Conservation (phyloP, 1,139 yeast species). For the Sugiyamaella japonica region DNA sequence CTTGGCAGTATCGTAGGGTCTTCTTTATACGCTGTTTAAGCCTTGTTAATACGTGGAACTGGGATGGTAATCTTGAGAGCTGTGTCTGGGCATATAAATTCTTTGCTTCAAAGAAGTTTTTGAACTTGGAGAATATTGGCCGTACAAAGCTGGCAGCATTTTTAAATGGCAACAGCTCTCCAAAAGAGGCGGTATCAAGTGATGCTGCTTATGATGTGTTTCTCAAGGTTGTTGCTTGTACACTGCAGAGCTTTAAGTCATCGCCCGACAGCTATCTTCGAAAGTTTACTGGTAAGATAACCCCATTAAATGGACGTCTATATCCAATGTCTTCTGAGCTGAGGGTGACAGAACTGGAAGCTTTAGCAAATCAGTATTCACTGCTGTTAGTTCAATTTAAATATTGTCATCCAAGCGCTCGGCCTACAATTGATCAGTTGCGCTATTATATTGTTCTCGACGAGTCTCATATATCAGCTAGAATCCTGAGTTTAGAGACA, state of each 20-base stretch:
- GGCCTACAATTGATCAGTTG: slow-evolving; percentile 27
- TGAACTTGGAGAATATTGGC: slow-evolving; percentile 7
- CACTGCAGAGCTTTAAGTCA: slow-evolving; percentile 15
- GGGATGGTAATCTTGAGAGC: neutral
- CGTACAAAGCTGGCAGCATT: slow-evolving; percentile 2
- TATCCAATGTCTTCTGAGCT: slow-evolving; percentile 23
- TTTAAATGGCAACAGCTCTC: neutral
- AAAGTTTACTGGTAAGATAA: slow-evolving; percentile 23
- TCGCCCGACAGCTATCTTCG: slow-evolving; percentile 8
- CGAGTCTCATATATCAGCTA: slow-evolving; percentile 28
- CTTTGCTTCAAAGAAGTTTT: slow-evolving; percentile 11
- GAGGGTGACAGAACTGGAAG: slow-evolving; percentile 24
- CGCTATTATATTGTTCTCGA: slow-evolving; percentile 21
- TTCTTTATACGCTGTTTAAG: slow-evolving; percentile 13
- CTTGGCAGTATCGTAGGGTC: slow-evolving; percentile 9
- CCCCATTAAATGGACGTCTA: slow-evolving; percentile 24
- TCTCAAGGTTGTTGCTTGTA: slow-evolving; percentile 22
- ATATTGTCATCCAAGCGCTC: slow-evolving; percentile 17
- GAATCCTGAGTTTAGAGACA: slow-evolving; percentile 23
- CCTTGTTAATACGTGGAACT: slow-evolving; percentile 10
- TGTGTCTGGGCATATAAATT: slow-evolving; percentile 5
- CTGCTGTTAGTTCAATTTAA: slow-evolving; percentile 25
- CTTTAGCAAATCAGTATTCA: slow-evolving; percentile 27
- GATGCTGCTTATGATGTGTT: slow-evolving; percentile 25
- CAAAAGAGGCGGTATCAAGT: neutral